Conservation (phyloP, 495 filamentous ascomycete genomes). For the Lindgomyces ingoldianus region DNA sequence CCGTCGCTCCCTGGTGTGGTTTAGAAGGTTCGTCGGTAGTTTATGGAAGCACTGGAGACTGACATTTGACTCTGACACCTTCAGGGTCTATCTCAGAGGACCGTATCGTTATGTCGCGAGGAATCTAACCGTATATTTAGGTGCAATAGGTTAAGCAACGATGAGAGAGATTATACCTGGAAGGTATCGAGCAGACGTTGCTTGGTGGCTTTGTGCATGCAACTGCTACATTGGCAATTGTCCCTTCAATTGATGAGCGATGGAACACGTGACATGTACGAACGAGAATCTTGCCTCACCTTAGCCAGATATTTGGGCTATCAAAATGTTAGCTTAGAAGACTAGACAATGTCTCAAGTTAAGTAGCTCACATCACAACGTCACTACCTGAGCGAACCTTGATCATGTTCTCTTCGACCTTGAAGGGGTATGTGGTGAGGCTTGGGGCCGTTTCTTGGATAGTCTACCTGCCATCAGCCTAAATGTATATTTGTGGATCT, state of each 20-base stretch:
- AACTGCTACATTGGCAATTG: conserved; percentile 74
- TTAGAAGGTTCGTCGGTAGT: not conserved
- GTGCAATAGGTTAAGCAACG: not conserved
- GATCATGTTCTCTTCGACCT: conserved; percentile 3
- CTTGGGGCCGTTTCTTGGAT: no score
- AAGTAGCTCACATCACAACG: conserved; percentile 2
- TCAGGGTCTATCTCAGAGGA: conserved; percentile 38
- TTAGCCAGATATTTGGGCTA: conserved; percentile 38
- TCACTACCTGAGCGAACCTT: not conserved
- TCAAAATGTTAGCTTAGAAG: not conserved
- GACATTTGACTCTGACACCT: conserved; percentile 52
- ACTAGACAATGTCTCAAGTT: not conserved
- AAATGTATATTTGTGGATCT: no score
- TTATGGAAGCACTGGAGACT: not conserved
- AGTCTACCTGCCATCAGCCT: no score
- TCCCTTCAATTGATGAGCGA: conserved; percentile 55
- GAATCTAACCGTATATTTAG: conserved; percentile 51
- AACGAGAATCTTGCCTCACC: conserved; percentile 14
- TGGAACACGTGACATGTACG: not conserved
- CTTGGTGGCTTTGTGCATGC: conserved; percentile 74
- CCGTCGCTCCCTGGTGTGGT: conserved; percentile 39
- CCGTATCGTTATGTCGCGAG: conserved; percentile 52
- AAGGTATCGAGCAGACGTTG: conserved; percentile 77
- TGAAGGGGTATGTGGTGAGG: not conserved
- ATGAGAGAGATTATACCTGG: conserved; percentile 46